Evolutionary conservation across 805 yeast genomes (phyloP).

Genomic region (Candida dajiaensis): DNA sequence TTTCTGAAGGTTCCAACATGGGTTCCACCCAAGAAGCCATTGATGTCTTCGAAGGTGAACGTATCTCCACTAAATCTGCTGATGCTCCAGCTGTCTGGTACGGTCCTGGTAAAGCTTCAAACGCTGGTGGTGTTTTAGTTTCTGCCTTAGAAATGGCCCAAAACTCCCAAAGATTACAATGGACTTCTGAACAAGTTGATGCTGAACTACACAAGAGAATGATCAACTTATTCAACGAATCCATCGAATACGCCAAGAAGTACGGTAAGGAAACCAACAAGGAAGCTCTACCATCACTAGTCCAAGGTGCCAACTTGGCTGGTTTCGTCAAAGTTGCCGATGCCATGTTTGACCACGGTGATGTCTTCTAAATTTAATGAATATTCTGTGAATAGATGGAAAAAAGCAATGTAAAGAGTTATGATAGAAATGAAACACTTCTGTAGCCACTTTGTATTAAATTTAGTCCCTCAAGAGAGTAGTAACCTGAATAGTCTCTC

Average conservation of each 20-base stretch:
- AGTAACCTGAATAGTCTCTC: too few species aligned
- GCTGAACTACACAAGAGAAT: constrained; percentile 84
- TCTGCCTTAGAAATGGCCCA: constrained; percentile 99
- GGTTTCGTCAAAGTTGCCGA: constrained; percentile 98
- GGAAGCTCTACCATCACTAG: constrained; percentile 83
- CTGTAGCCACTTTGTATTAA: too few species aligned
- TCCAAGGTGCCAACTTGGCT: constrained; percentile 98
- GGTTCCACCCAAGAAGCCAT: constrained; percentile 98
- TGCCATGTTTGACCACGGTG: constrained; percentile 98
- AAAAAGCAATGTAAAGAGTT: not conserved
- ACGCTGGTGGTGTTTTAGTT: constrained; percentile 99
- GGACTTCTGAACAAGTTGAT: constrained; percentile 94
- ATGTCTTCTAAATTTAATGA: constrained; percentile 34
- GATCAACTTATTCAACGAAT: constrained; percentile 88
- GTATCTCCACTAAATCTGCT: constrained; percentile 38
- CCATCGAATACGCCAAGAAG: constrained; percentile 79
- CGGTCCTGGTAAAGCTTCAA: constrained; percentile 99
- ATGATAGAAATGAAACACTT: not conserved
- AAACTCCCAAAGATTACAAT: constrained; percentile 88
- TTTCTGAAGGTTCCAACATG: constrained; percentile 99
- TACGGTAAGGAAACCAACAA: constrained; percentile 66
- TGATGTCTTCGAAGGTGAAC: constrained; percentile 83
- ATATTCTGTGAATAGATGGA: constrained; percentile 5
- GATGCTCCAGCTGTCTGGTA: constrained; percentile 75
- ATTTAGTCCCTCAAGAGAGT: too few species aligned